Conservation (phyloP, 768 basidiomycete species). For the Strobilomyces dryophilus region DNA sequence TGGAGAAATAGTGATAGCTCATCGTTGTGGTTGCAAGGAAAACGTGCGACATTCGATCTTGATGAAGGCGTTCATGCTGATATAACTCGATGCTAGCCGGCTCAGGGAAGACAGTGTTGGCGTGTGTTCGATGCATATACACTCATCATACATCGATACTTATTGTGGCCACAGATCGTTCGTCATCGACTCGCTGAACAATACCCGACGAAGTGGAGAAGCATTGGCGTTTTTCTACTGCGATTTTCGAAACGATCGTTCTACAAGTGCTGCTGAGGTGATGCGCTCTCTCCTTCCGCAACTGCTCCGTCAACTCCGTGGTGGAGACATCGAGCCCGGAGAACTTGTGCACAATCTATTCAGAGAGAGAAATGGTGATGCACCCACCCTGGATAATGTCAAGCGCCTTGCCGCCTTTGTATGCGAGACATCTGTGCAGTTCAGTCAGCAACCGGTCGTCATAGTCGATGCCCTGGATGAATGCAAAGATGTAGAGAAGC, state of each 20-base stretch:
- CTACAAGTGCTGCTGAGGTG: constrained; percentile 11
- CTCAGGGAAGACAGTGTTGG: background rate
- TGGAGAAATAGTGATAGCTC: background rate
- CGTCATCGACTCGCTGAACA: background rate
- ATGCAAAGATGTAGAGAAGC: constrained; percentile 8
- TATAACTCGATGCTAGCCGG: background rate
- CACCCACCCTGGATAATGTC: background rate
- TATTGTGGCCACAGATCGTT: constrained; percentile 1
- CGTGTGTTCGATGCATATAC: background rate
- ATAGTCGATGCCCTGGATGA: constrained; percentile 24
- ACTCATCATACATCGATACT: background rate
- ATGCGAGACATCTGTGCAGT: background rate
- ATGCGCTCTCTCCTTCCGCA: constrained; percentile 20
- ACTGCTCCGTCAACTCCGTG: background rate
- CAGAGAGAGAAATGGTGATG: background rate
- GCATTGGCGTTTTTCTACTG: constrained; percentile 22
- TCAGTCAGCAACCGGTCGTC: constrained; percentile 5
- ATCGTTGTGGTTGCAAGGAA: background rate
- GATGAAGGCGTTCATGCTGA: background rate
- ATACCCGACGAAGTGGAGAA: background rate
- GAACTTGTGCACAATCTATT: constrained; percentile 4
- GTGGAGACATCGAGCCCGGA: background rate
- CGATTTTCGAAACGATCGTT: constrained; percentile 11
- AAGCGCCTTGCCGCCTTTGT: background rate
- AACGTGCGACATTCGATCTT: background rate